Evolutionary conservation across 306 rosid species (phyloP).

Genomic region (Cucurbita argyrosperma): DNA sequence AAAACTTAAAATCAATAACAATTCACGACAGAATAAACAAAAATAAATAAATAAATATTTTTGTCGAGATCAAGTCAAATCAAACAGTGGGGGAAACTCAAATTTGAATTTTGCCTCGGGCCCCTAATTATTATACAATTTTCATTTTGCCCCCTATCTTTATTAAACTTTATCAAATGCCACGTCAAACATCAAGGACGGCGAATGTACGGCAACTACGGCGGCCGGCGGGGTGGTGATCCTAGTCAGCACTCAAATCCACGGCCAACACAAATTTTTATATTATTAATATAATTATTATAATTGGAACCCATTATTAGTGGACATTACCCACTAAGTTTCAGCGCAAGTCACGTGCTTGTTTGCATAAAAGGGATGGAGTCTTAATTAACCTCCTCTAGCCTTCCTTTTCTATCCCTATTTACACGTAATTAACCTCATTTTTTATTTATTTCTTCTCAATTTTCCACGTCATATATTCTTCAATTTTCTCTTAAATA

Average conservation of each 20-base stretch:
- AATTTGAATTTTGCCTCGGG: constrained; percentile 46
- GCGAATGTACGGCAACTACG: constrained; percentile 27
- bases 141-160: not conserved
- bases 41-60: not conserved
- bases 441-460: not conserved
- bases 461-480: not conserved
- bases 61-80: not conserved
- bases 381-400: not conserved
- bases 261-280: not conserved
- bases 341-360: constrained; percentile 28
- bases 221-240: constrained; percentile 17
- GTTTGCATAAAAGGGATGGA: constrained; percentile 1
- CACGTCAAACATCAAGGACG: constrained; percentile 7
- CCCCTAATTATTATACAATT: constrained; percentile 29
- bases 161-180: not conserved
- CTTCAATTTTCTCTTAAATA: not conserved
- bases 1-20: not conserved
- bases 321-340: constrained; percentile 21
- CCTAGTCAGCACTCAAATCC: not conserved
- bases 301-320: constrained; percentile 24
- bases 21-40: not conserved
- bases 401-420: not conserved
- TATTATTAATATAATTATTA: not conserved
- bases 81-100: constrained; percentile 11
- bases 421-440: not conserved